These are phyloP conservation scores for Achlya hypogyna DNA, from an alignment of 352 stramenopile genomes.

Conservation along the genomic window DNA sequence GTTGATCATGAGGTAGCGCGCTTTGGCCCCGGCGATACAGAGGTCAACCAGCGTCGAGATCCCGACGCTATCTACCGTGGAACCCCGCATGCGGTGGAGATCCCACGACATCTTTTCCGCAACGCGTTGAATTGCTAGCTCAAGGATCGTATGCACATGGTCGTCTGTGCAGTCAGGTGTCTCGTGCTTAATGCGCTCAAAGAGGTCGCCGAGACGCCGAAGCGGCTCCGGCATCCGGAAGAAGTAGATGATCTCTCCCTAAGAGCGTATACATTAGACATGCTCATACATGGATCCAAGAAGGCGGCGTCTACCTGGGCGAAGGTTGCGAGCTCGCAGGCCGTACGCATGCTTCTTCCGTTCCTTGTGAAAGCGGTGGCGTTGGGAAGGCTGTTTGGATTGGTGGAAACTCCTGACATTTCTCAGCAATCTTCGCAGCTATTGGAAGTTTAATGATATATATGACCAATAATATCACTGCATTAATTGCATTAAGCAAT, in stretches of 20 bases:
- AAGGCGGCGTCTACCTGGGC: neutral
- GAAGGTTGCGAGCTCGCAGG: neutral
- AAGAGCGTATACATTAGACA: neutral
- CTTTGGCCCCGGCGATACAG: constrained; percentile 65
- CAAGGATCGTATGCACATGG: constrained; percentile 49
- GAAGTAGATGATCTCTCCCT: constrained; percentile 54
- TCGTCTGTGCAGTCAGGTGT: neutral
- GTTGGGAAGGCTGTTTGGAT: neutral
- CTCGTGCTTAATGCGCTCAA: constrained; percentile 22
- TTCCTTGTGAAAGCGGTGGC: neutral
- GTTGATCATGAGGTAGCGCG: constrained; percentile 53
- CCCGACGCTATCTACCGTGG: constrained; percentile 46
- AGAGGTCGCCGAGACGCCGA: constrained; percentile 36
- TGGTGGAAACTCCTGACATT: neutral
- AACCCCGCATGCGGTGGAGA: constrained; percentile 47
- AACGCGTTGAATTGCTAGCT: constrained; percentile 73
- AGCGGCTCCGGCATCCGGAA: constrained; percentile 48
- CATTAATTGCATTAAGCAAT: no score
- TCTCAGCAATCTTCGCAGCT: neutral
- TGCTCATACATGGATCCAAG: neutral
- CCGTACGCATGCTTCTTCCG: neutral
- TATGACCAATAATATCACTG: neutral
- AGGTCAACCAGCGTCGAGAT: constrained; percentile 65
- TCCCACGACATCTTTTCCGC: constrained; percentile 70
- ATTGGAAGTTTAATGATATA: neutral